phyloP scores from a whole-genome alignment of 2,329 filamentous ascomycete genomes.

The Hypoxylon rubiginosum region DNA sequence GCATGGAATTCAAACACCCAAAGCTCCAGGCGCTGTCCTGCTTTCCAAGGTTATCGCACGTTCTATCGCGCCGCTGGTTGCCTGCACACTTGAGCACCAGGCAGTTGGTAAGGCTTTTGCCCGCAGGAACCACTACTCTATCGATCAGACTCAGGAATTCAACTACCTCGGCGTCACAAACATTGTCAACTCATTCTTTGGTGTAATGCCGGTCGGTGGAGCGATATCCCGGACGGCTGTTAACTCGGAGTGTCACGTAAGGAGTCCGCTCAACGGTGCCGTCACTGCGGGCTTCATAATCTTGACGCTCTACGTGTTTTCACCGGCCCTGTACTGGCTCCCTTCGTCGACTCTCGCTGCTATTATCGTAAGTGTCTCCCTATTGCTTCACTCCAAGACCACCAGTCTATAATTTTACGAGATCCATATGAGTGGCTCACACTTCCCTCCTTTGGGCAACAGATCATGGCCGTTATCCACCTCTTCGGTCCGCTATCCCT shows the following conservation, averaged over 20 bases:
- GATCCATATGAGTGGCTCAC: conserved; percentile 1
- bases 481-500: conserved; percentile 69
- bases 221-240: conserved; percentile 77
- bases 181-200: conserved; percentile 75
- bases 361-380: conserved; percentile 65
- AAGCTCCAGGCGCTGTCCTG: conserved; percentile 61
- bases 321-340: conserved; percentile 75
- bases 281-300: conserved; percentile 73
- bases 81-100: conserved; percentile 72
- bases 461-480: conserved; percentile 73
- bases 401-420: background rate
- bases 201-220: conserved; percentile 73
- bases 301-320: conserved; percentile 72
- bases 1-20: conserved; percentile 65
- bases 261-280: conserved; percentile 71
- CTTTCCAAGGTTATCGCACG: conserved; percentile 67
- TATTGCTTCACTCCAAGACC: background rate
- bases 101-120: conserved; percentile 75
- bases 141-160: conserved; percentile 75
- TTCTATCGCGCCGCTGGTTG: conserved; percentile 72
- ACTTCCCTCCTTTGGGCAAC: background rate
- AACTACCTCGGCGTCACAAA: conserved; percentile 73
- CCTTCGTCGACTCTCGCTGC: conserved; percentile 74
- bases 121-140: conserved; percentile 71
- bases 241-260: conserved; percentile 74